Base-by-base conservation (phyloP, 176 grass and related monocot species). In the Coix lacrymajobi region DNA sequence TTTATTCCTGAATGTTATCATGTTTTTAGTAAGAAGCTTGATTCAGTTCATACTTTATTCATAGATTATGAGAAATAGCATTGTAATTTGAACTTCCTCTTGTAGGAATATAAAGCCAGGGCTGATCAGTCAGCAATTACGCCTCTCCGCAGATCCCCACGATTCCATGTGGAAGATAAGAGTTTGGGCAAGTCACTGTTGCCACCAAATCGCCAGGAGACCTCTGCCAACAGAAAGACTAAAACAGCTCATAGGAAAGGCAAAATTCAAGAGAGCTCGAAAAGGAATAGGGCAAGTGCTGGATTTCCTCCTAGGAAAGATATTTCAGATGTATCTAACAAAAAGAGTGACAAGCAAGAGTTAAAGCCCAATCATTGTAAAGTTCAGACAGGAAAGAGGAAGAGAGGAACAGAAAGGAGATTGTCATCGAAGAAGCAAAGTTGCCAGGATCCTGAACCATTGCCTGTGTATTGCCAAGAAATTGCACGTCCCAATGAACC, bases 121-220 rank as follows among this genome's bases (percentile, higher is more conserved):
- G 34, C 43, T 77, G 8, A 37, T 48, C 78, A 46, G 57, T 66
- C 28, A 24, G 22, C 64, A 62, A 20, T 66, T 28, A 34, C 7
- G 11, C 45, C 80, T 68, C 38, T 89, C 6, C 51, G 56, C 10
- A 92, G 80, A 48, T 92, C 80, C 40, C 15, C 58, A 66, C 64
- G 58, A 69, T 41, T 87, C 4, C 71, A 38, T 48, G 9, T 4
- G 5, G 52, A 86, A 65, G 26, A 69, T 29, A 82, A 85, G 28
- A 51, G 12, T 60, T 52, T 4, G 6, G 62, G 39, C 24, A 69
- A 76, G 29, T 17, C 4, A 3, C 15, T 62, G 0, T 19, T 34
- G 0, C 61, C 33, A 28, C 34, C 34, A 65, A 69, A 60, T 71
- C n/a, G 11, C 33, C 39, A 30, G 13, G 57, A 51, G 37, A 61